Evolutionary conservation across 1,284 basidiomycete genomes (phyloP), one percentile per base, ranked within the genome.

Genomic region (Quambalaria eucalypti): DNA sequence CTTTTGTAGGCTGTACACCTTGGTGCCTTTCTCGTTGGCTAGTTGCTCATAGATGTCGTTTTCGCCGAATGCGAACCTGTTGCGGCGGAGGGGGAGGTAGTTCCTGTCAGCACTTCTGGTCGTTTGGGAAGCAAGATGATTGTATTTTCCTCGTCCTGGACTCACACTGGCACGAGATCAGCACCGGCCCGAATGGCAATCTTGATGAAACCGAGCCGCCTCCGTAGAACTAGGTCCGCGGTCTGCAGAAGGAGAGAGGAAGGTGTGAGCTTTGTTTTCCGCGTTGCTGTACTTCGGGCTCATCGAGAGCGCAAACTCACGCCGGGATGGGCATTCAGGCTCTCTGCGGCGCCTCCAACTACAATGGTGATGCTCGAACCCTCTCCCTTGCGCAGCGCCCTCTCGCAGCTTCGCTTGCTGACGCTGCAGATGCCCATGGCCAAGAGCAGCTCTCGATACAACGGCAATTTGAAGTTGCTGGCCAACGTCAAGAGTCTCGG

Each of bases 1-100:
- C 40, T 70, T 71, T 59, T 73, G 71, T 25, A 70, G 19, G 25
- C 53, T 29, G 77, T 90, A 88, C 31, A 97, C 78, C n/a, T 84
- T 84, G 0, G 92, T 95, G 0, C 92, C 92, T 66, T 86, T 86
- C 67, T 90, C 85, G 73, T 96, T 98, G 1, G 90, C 85, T 82
- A 97, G 86, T 79, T 98, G 93, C 62, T 91, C 82, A 69, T 90
- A 98, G 52, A 98, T 93, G 87, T 98, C 93, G 76, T 98, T 98
- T 79, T 98, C 93, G 19, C 93, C 93, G 69, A 98, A 98, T 1
- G 89, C 66, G 40, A 73, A 61, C 12, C 52, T 54, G 14, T 25
- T 33, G 48, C 12, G 23, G 38, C 16, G 31, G 30, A 25, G 28
- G 14, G 28, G 49, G 21, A 12, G 25, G 12, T n/a, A n/a, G n/a